These are phyloP conservation scores for Aspergillus quadrilineatus DNA, from an alignment of 2,329 filamentous ascomycete genomes.

Conservation along the genomic window DNA sequence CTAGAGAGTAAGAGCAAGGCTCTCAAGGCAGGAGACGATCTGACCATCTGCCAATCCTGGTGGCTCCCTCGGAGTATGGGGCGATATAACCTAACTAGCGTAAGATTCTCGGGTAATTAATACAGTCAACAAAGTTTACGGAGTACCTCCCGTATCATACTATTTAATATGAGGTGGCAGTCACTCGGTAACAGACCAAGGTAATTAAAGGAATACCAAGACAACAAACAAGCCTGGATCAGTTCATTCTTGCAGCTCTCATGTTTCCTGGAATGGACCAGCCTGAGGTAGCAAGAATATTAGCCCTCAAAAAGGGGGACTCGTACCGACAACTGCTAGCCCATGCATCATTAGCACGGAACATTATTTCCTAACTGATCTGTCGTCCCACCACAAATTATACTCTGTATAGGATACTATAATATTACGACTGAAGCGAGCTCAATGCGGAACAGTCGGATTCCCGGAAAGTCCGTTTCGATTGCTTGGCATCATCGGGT, in stretches of 20 bases:
- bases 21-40: not conserved
- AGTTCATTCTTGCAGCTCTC: not conserved
- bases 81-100: not conserved
- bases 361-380: constrained; percentile 3
- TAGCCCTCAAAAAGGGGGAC: not conserved
- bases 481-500: constrained; percentile 23
- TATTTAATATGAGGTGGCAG: not conserved
- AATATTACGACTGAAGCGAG: not conserved
- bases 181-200: not conserved
- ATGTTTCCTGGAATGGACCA: not conserved
- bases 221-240: not conserved
- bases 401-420: not conserved
- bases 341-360: constrained; percentile 8
- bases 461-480: constrained; percentile 20
- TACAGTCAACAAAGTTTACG: not conserved
- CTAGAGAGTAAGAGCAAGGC: constrained; percentile 20
- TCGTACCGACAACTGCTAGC: not conserved
- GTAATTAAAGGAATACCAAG: not conserved
- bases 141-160: too few species aligned
- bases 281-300: not conserved
- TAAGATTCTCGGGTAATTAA: not conserved
- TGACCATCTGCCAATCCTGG: constrained; percentile 1
- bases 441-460: constrained; percentile 12
- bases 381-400: not conserved
- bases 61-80: not conserved